Conservation (phyloP, 257 asterid species). For the Mentha longifolia region DNA sequence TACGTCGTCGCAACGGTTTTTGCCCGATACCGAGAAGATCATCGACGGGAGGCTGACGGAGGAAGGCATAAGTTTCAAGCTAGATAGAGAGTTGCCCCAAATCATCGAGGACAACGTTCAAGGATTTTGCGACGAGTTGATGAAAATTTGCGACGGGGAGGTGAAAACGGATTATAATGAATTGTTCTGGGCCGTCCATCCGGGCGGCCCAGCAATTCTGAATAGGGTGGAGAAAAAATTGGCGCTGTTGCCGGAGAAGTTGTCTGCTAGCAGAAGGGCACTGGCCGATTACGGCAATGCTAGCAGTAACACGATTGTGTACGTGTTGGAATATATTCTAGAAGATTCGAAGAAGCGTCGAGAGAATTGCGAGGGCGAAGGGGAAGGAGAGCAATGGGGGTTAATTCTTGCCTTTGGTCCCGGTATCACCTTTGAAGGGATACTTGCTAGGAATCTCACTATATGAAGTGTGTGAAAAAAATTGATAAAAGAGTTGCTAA, state of each 20-base stretch:
- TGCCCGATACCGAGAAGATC: conserved; percentile 83
- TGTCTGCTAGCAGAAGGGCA: conserved; percentile 79
- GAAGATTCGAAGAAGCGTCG: conserved; percentile 45
- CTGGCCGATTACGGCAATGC: conserved; percentile 92
- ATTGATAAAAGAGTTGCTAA: not conserved
- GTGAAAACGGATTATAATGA: conserved; percentile 54
- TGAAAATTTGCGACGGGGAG: conserved; percentile 43
- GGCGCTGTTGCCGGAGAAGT: conserved; percentile 66
- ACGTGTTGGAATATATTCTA: conserved; percentile 84
- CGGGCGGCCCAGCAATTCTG: conserved; percentile 93
- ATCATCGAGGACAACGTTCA: conserved; percentile 75
- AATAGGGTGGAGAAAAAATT: conserved; percentile 77
- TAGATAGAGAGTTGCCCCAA: conserved; percentile 78
- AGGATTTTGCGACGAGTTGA: conserved; percentile 62
- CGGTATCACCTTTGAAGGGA: conserved; percentile 95
- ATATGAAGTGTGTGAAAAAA: conserved; percentile 33
- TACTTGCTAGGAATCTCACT: conserved; percentile 70
- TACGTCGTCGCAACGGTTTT: conserved; percentile 72
- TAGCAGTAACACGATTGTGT: conserved; percentile 87
- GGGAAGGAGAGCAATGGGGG: conserved; percentile 80
- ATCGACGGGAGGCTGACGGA: conserved; percentile 87
- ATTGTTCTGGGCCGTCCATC: conserved; percentile 98
- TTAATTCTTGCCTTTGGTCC: conserved; percentile 92
- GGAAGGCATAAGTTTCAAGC: conserved; percentile 90
- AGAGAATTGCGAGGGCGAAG: conserved; percentile 10